Base-by-base conservation (phyloP, 805 yeast genomes). In the Nakazawaea sp. region DNA sequence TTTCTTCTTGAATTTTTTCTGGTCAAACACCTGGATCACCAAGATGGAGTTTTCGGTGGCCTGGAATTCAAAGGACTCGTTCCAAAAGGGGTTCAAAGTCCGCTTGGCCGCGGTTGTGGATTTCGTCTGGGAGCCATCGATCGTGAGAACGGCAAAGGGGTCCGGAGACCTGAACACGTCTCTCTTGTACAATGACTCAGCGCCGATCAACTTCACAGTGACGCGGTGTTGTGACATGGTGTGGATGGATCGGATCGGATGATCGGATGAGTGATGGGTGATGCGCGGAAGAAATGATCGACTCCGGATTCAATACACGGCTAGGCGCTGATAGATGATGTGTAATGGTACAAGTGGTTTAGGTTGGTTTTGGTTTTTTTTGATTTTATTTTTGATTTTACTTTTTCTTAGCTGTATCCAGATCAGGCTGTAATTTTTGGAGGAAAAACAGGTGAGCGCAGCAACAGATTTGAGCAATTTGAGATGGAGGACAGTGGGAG, bases 61-160 rank as follows among this genome's bases (percentile, higher is more conserved):
- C 37, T 71, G 72, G 60, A 92, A 88, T 39, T 75, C 74, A 53
- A 90, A 92, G 2, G 83, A 66, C 61, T 92, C 96, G 61, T 92
- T 89, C 99, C 99, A 92, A 62, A 89, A 92, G 9, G 99, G 99
- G 53, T 92, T 87, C 49, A 90, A 66, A 2, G 97, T 92, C 61
- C 86, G 88, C 53, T 87, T 86, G 21, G 94, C 92, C 25, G 95
- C 92, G 35, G 87, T 78, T 2, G 99, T 92, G 15, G 96, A 83
- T 54, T 87, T 87, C 2, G 97, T 92, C 56, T 92, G 98, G 16
- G 85, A 79, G 4, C 97, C 97, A 59, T 92, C 98, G n/a, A 92
- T 89, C 10, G 97, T 90, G 44, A 92, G 67, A 25, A 92, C 97
- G 2, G 97, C 96, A 64, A 92, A 92, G 9, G 99, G 98, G 59